Conservation (phyloP, 768 basidiomycete species). For the Termitomyces sp. region DNA sequence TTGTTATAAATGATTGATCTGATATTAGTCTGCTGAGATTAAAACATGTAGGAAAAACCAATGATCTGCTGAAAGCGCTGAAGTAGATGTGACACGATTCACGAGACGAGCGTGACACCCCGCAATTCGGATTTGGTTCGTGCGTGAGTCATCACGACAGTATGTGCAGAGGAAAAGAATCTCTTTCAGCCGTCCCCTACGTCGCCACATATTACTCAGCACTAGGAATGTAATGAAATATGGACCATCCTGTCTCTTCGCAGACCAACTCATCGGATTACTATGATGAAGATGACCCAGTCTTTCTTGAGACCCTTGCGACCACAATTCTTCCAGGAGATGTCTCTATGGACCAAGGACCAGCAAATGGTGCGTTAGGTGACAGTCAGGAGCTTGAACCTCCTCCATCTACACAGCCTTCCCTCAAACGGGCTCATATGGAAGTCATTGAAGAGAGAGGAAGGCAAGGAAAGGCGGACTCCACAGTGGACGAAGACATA, state of each 20-base stretch:
- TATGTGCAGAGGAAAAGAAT: too few relatives aligned
- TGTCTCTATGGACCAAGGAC: conserved; percentile 7
- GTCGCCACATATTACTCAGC: not conserved
- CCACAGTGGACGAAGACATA: conserved; percentile 33
- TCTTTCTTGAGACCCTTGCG: conserved; percentile 44
- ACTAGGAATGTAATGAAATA: conserved; percentile 2
- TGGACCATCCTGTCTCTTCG: conserved; percentile 12
- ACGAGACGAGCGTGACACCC: not conserved
- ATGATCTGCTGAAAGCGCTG: too few relatives aligned
- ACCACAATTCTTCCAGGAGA: conserved; percentile 45
- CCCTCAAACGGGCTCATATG: conserved; percentile 33
- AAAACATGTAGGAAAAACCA: too few relatives aligned
- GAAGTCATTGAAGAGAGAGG: conserved; percentile 19
- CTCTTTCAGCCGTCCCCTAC: not conserved
- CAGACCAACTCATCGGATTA: conserved; percentile 45
- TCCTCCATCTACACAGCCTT: conserved; percentile 36
- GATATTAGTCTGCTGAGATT: not conserved
- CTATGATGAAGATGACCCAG: conserved; percentile 49
- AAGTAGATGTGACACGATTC: not conserved
- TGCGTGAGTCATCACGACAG: too few relatives aligned
- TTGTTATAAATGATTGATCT: not conserved
- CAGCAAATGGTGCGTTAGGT: conserved; percentile 7
- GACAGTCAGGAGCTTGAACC: conserved; percentile 24
- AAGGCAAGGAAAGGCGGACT: conserved; percentile 10
- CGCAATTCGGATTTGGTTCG: not conserved